Base-by-base conservation (phyloP, 148 eudicot species). In the Cornus kousa region DNA sequence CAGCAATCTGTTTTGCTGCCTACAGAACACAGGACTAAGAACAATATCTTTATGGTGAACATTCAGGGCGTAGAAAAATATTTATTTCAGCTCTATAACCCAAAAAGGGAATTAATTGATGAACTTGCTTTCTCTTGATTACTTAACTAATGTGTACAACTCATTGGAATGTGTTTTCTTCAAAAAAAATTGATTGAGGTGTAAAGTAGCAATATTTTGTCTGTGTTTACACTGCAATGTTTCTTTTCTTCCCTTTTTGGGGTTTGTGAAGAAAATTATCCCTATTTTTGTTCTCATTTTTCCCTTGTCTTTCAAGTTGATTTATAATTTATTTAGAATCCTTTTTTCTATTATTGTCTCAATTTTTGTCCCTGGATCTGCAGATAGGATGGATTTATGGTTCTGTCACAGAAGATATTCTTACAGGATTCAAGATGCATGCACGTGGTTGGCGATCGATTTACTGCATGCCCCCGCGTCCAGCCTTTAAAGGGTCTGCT, bases 341-440 rank as follows among this genome's bases (percentile, higher is more conserved):
- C 20, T 33, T 19, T 5, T 5, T 17, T 69, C 35, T 28, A 9
- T 31, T 28, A 7, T 28, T 28, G 23, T 5, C 2, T 9, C 12
- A 62, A 39, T 57, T 9, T 53, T 50, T 74, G 60, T 60, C 28
- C 43, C 22, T 43, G 48, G 60, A 20, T 80, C n/a, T 83, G 80
- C 93, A 92, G 94, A 92, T 92, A 23, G 97, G 97, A 77, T 92
- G 97, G 97, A 92, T 92, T 23, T 92, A 92, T 82, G 97, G 97
- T 50, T 93, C 97, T 71, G 97, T 92, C 14, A 93, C 97, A 68
- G 97, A 93, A 86, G 97, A 93, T 89, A 93, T 93, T 89, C 91
- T 93, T 79, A 93, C 94, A 22, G 97, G 97, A 72, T 93, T 93
- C 75, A 90, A 90, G 85, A 92, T 92, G 97, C 97, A 92, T 82